Conservation (phyloP, 2,329 filamentous ascomycete species). For the Penicillium hordei region DNA sequence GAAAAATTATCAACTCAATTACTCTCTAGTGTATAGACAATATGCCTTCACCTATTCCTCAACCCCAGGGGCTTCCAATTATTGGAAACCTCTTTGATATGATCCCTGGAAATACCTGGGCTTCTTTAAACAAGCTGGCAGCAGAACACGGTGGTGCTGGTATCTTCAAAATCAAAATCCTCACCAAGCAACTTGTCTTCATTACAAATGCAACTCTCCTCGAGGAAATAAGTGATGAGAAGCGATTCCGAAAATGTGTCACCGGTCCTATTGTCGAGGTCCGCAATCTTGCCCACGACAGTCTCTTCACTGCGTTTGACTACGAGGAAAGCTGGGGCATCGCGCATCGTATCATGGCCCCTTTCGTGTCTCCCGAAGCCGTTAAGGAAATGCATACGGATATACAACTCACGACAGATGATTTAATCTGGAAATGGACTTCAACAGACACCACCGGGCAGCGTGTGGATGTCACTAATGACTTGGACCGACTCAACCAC, state of each 20-base stretch:
- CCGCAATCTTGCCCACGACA: conserved; percentile 61
- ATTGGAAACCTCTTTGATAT: conserved; percentile 56
- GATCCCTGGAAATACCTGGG: conserved; percentile 51
- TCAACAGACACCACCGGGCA: conserved; percentile 35
- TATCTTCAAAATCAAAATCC: conserved; percentile 59
- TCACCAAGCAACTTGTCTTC: conserved; percentile 50
- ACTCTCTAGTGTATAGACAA: neutral
- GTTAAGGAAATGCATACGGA: conserved; percentile 47
- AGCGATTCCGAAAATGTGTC: conserved; percentile 54
- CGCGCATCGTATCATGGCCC: conserved; percentile 54
- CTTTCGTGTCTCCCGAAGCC: conserved; percentile 45
- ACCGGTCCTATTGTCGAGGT: conserved; percentile 59
- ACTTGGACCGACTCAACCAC: conserved; percentile 56
- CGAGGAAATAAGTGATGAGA: conserved; percentile 66
- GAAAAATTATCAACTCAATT: neutral
- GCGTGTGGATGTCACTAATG: conserved; percentile 48
- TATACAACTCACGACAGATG: conserved; percentile 51
- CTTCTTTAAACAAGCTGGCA: conserved; percentile 50
- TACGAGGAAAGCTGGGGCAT: conserved; percentile 61
- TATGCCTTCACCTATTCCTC: conserved; percentile 52
- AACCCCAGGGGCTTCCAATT: conserved; percentile 52
- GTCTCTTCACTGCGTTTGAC: conserved; percentile 62
- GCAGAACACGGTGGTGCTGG: conserved; percentile 54
- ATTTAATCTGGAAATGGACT: conserved; percentile 55
- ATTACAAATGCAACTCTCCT: conserved; percentile 57